Percentiles rank a stretch among this genome's conserved stretches.
Evolutionary conservation across 441 rosid species (phyloP).

Genomic region (Eruca vesicaria): DNA sequence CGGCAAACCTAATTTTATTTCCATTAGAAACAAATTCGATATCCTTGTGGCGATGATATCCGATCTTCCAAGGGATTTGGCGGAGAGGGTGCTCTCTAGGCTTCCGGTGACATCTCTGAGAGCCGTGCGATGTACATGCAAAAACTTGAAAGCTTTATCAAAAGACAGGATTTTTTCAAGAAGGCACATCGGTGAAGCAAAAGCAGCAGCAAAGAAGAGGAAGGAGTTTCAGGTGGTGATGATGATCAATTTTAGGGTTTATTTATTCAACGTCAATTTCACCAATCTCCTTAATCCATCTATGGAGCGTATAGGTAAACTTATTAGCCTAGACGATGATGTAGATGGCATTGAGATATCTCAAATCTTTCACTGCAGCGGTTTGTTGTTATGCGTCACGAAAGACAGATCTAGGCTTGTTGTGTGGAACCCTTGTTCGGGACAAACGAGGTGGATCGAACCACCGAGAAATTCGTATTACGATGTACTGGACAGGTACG

Average conservation of each 20-base stretch:
- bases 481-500: neutral
- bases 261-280: neutral
- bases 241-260: neutral
- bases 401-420: neutral
- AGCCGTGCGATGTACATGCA: neutral
- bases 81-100: neutral
- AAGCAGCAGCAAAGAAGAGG: neutral
- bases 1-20: neutral
- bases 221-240: neutral
- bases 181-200: neutral
- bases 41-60: neutral
- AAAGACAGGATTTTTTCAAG: neutral
- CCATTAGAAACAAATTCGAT: neutral
- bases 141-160: neutral
- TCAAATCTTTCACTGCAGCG: neutral
- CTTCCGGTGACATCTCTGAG: too few relatives aligned
- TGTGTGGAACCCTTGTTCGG: neutral
- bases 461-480: neutral
- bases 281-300: neutral
- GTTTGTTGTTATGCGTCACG: neutral
- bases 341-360: neutral
- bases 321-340: neutral
- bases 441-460: neutral
- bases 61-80: neutral
- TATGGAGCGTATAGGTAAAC: neutral